Evolutionary conservation across 2,329 filamentous ascomycete genomes (phyloP), one percentile per base, ranked within the genome.

Genomic region (Helicocarpus griseus): DNA sequence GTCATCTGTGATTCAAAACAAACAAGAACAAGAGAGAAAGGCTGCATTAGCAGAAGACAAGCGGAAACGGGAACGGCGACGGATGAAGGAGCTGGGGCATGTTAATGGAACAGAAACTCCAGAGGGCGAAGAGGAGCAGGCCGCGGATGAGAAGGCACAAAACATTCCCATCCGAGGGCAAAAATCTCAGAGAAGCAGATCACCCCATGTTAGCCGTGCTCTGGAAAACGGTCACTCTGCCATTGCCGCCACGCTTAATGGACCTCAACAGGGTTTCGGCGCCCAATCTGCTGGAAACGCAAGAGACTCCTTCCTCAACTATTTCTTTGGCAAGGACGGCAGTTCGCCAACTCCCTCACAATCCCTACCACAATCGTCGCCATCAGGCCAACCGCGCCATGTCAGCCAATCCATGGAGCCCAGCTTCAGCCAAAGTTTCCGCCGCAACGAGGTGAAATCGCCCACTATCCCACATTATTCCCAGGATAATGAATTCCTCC

Each of bases 281-380:
- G 75, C 75, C 24, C 79, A 81, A 57, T 73, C 74, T 4, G 67
- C 78, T 47, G 83, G 83, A 52, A 79, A 74, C 54, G 81, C 87
- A 38, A 81, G 85, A 56, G 93, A 98, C 70, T 94, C 89, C 0
- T 98, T 98, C 75, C 71, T 98, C 56, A 97, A 91, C 71, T 98
- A 98, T 71, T 98, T 98, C 72, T 98, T 98, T 63, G 90, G 93
- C 61, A 97, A 98, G 66, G 93, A 98, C 55, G 87, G 87, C 44
- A 76, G 80, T 36, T 69, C 76, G 29, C 72, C 75, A 53, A 63
- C 73, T 54, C 63, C 74, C 43, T 70, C 67, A 53, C 67, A 68
- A 56, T 67, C 70, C 69, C 65, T 69, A 28, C 65, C 69, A 58
- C 73, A 69, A 57, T 68, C 57, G 52, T 63, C 59, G 52, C 62